Evolutionary conservation across 495 filamentous ascomycete genomes (phyloP).

Genomic region (Aeminium ludgeri): DNA sequence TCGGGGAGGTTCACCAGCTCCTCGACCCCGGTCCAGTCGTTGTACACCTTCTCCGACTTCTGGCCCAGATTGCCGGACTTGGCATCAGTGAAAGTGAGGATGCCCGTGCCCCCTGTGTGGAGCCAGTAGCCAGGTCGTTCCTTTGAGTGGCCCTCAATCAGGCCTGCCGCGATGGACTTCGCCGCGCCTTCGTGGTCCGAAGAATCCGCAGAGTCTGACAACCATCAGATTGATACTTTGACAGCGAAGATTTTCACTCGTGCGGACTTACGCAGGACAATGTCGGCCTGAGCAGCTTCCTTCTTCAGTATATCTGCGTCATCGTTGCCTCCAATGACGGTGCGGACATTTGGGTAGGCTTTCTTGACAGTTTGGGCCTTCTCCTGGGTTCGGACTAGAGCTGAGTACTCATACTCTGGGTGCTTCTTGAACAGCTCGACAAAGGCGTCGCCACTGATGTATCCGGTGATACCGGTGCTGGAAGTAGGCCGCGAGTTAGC

Average conservation of each 20-base stretch:
- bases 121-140: slow-evolving; percentile 35
- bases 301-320: slow-evolving; percentile 36
- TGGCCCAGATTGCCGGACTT: slow-evolving; percentile 36
- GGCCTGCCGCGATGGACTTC: slow-evolving; percentile 19
- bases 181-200: slow-evolving; percentile 22
- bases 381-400: slow-evolving; percentile 49
- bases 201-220: slow-evolving; percentile 20
- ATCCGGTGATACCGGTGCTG: slow-evolving; percentile 18
- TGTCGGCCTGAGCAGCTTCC: slow-evolving; percentile 45
- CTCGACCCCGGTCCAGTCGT: slow-evolving; percentile 39
- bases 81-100: slow-evolving; percentile 35
- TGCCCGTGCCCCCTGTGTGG: slow-evolving; percentile 47
- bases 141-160: slow-evolving; percentile 26
- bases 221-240: not conserved
- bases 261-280: slow-evolving; percentile 41
- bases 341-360: slow-evolving; percentile 36
- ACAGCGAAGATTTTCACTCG: not conserved
- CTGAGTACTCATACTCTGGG: slow-evolving; percentile 48
- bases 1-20: slow-evolving; percentile 41
- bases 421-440: slow-evolving; percentile 40
- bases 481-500: too few species aligned
- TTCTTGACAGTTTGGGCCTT: slow-evolving; percentile 45
- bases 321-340: slow-evolving; percentile 43
- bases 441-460: slow-evolving; percentile 59
- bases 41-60: slow-evolving; percentile 35